Percentiles rank a stretch among this genome's conserved stretches.
These are phyloP conservation scores for Amoebophrya sp. DNA, from an alignment of 169 alveolate genomes.

Conservation along the genomic window DNA sequence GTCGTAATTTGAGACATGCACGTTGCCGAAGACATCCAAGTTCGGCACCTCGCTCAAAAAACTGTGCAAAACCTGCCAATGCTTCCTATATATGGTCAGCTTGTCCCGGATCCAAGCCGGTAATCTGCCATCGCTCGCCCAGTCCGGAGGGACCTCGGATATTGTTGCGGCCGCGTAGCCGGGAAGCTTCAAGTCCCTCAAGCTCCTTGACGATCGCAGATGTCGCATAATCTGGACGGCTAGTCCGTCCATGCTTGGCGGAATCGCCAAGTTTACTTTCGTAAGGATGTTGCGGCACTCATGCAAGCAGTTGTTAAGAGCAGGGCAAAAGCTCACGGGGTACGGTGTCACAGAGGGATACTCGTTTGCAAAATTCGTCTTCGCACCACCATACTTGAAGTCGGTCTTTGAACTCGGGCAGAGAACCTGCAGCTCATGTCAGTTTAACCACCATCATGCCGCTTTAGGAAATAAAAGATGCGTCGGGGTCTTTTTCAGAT, in stretches of 20 bases:
- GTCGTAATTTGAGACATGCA: not conserved
- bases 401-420: too few relatives aligned
- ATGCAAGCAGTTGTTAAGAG: not conserved
- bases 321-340: not conserved
- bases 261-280: not conserved
- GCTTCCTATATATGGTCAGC: not conserved
- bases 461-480: too few relatives aligned
- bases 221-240: not conserved
- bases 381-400: not conserved
- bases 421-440: too few relatives aligned
- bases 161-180: conserved; percentile 13
- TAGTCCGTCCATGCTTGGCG: not conserved
- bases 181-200: not conserved
- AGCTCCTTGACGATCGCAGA: not conserved
- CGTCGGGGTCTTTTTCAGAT: too few relatives aligned
- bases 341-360: not conserved
- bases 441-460: too few relatives aligned
- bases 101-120: not conserved
- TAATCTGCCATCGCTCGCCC: not conserved
- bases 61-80: not conserved
- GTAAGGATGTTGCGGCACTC: not conserved
- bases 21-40: conserved; percentile 1
- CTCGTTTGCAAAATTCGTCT: not conserved
- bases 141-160: not conserved
- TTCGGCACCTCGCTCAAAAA: not conserved